A percentile compares a stretch with the other conserved stretches of the same genome.
These are phyloP conservation scores for Francoa sonchifolia DNA, from an alignment of 441 rosid species.

Conservation along the genomic window DNA sequence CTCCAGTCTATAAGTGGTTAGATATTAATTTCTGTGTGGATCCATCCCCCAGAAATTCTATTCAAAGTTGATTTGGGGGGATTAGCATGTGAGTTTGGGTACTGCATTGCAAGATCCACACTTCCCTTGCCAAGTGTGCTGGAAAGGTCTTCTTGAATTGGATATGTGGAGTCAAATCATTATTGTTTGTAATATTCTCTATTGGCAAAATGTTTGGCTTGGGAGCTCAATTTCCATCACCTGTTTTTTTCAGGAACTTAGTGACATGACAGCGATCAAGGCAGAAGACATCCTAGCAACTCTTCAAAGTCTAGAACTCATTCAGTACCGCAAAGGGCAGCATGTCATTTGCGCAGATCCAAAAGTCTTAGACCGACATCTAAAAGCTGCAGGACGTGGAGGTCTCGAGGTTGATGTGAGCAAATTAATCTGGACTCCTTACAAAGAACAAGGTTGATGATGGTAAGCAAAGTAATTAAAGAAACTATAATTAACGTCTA, in stretches of 20 bases:
- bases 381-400: constrained; percentile 95
- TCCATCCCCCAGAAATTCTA: too few relatives aligned
- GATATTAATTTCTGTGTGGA: too few relatives aligned
- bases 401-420: constrained; percentile 97
- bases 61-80: too few relatives aligned
- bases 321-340: constrained; percentile 96
- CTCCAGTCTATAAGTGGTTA: too few relatives aligned
- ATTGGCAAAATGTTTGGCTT: too few relatives aligned
- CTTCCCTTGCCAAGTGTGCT: too few relatives aligned
- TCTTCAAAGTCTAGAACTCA: constrained; percentile 87
- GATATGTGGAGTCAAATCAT: neutral
- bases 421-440: constrained; percentile 97
- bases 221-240: neutral
- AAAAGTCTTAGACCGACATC: constrained; percentile 86
- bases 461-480: too few relatives aligned
- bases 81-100: too few relatives aligned
- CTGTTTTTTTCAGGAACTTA: constrained; percentile 53
- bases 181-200: neutral
- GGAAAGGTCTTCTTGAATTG: too few relatives aligned
- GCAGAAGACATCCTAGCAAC: constrained; percentile 89
- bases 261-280: constrained; percentile 97
- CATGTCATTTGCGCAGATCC: constrained; percentile 98
- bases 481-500: too few relatives aligned
- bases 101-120: too few relatives aligned
- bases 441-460: constrained; percentile 73